A percentile compares a stretch with the other conserved stretches of the same genome.
Evolutionary conservation across 331 rosid species (phyloP).

Genomic region (Acacia concinna): DNA sequence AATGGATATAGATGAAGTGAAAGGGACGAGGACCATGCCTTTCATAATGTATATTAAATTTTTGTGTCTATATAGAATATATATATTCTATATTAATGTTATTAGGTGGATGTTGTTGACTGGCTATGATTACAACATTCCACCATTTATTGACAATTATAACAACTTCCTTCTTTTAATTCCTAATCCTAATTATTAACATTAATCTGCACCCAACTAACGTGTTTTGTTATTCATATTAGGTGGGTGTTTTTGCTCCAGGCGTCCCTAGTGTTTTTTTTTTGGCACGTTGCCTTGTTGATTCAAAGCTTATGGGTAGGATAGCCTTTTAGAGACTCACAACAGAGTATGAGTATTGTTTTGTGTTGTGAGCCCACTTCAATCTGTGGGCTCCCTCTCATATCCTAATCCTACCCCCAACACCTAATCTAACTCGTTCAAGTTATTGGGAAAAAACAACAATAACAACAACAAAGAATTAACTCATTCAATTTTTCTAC

Average conservation of each 20-base stretch:
- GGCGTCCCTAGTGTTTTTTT: too few species aligned
- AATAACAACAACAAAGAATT: too few species aligned
- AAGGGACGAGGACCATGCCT: too few species aligned
- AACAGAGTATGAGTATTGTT: neutral
- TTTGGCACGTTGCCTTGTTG: neutral
- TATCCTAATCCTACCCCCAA: too few species aligned
- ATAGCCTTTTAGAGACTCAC: too few species aligned
- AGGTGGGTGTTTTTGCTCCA: neutral
- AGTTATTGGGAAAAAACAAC: too few species aligned
- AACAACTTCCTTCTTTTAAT: neutral
- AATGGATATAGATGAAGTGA: too few species aligned
- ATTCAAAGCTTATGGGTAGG: neutral
- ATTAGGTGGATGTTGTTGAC: constrained; percentile 23
- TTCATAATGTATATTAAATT: too few species aligned
- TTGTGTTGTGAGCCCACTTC: neutral
- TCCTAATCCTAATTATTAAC: neutral
- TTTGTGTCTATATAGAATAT: too few species aligned
- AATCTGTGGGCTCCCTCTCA: neutral
- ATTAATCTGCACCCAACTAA: neutral
- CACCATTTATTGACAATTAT: neutral
- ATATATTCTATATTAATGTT: too few species aligned
- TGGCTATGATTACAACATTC: constrained; percentile 23
- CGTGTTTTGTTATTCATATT: neutral
- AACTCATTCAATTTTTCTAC: too few species aligned
- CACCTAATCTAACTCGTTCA: too few species aligned